Conservation (phyloP, 495 filamentous ascomycete species). For the Penicillium macrosclerotiorum region DNA sequence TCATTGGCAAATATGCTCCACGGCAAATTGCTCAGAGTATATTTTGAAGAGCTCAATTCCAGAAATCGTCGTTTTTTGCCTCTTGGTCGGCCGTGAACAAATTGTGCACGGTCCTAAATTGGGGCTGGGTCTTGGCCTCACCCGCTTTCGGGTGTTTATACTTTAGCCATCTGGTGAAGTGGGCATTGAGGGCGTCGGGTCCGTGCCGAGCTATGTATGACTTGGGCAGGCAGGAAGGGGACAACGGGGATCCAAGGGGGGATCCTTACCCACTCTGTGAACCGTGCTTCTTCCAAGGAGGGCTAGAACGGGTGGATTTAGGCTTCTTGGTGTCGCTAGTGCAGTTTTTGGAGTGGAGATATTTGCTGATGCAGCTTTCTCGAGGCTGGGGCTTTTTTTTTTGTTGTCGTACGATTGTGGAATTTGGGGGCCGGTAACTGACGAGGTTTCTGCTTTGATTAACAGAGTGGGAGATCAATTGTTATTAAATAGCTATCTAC, state of each 20-base stretch:
- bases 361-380: neutral
- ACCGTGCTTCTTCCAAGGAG: neutral
- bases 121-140: no score
- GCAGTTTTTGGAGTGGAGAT: neutral
- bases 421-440: no score
- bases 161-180: neutral
- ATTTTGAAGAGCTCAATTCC: neutral
- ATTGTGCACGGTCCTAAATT: neutral
- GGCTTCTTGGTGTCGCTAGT: neutral
- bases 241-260: no score
- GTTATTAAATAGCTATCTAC: no score
- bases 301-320: neutral
- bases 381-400: neutral
- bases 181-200: conserved; percentile 1
- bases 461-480: no score
- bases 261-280: neutral
- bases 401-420: no score
- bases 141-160: neutral
- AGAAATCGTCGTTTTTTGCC: neutral
- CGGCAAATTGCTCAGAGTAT: neutral
- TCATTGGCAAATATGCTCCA: neutral
- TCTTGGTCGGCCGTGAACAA: neutral
- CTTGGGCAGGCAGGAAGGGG: no score
- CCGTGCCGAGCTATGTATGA: neutral
- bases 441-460: no score